phyloP scores from a whole-genome alignment of 2,329 filamentous ascomycete species.

The Zymoseptoria passerinii region DNA sequence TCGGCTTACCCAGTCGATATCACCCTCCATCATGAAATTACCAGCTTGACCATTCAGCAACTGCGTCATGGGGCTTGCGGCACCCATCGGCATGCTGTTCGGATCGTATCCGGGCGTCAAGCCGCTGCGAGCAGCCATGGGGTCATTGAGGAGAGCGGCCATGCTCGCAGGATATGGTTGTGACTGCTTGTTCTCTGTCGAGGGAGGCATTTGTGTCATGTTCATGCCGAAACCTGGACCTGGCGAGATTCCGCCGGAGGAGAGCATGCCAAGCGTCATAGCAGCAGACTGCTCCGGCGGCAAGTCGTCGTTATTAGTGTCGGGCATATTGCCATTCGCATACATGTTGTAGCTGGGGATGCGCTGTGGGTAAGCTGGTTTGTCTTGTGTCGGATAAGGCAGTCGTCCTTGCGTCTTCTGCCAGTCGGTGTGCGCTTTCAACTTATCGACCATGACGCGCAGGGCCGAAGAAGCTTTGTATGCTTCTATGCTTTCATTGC shows the following conservation, averaged over 20 bases:
- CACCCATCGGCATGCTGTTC: slow-evolving; percentile 23
- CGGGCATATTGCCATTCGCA: slow-evolving; percentile 23
- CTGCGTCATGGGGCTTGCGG: slow-evolving; percentile 29
- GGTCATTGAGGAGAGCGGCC: slow-evolving; percentile 29
- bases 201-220: slow-evolving; percentile 9
- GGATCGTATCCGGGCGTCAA: slow-evolving; percentile 30
- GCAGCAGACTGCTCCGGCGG: slow-evolving; percentile 56
- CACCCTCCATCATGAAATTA: slow-evolving; percentile 41
- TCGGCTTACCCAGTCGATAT: slow-evolving; percentile 47
- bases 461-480: slow-evolving; percentile 77
- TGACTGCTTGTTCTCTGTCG: slow-evolving; percentile 8
- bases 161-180: slow-evolving; percentile 26
- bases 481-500: slow-evolving; percentile 75
- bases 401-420: slow-evolving; percentile 4
- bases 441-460: slow-evolving; percentile 75
- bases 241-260: slow-evolving; percentile 52
- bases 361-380: slow-evolving; percentile 1
- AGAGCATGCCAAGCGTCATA: slow-evolving; percentile 63
- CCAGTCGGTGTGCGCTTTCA: slow-evolving; percentile 45
- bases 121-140: slow-evolving; percentile 24
- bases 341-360: slow-evolving; percentile 24
- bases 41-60: slow-evolving; percentile 27
- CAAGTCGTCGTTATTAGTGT: slow-evolving; percentile 46
- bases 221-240: slow-evolving; percentile 17
- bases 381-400: slow-evolving; percentile 3